phyloP scores from a whole-genome alignment of 208 protist genomes.

The Wallacemonas sp. region DNA sequence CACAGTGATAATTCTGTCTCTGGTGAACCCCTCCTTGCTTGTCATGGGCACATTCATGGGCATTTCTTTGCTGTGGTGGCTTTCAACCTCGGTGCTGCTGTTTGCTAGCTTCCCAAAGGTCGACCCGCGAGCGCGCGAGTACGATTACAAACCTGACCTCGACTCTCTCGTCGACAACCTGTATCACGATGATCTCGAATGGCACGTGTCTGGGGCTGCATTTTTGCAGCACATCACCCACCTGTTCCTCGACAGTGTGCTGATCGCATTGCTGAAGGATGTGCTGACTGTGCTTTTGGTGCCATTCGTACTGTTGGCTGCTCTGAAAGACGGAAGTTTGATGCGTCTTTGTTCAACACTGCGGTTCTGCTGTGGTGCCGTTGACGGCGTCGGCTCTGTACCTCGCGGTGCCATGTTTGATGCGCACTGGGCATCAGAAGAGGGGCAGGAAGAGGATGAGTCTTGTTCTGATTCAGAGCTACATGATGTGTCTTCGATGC shows the following conservation, averaged over 20 bases:
- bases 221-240: conserved; percentile 56
- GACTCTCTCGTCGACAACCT: conserved; percentile 41
- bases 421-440: neutral
- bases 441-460: conserved; percentile 17
- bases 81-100: conserved; percentile 55
- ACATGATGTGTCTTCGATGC: no score
- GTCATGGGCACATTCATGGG: conserved; percentile 53
- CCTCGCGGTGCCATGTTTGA: conserved; percentile 43
- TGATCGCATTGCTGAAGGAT: conserved; percentile 28
- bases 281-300: conserved; percentile 19
- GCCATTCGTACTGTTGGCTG: conserved; percentile 57
- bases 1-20: conserved; percentile 48
- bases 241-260: conserved; percentile 45
- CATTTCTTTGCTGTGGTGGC: conserved; percentile 74
- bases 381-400: conserved; percentile 81
- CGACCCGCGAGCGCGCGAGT: conserved; percentile 61
- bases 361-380: conserved; percentile 41
- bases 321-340: conserved; percentile 64
- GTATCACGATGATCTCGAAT: conserved; percentile 53
- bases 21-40: conserved; percentile 73
- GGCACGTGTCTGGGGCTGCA: conserved; percentile 58
- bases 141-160: conserved; percentile 62
- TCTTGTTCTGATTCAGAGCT: neutral
- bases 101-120: conserved; percentile 48
- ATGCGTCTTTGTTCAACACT: conserved; percentile 42